phyloP scores from a whole-genome alignment of 805 yeast genomes.

The Jamesozyma spencerorum region DNA sequence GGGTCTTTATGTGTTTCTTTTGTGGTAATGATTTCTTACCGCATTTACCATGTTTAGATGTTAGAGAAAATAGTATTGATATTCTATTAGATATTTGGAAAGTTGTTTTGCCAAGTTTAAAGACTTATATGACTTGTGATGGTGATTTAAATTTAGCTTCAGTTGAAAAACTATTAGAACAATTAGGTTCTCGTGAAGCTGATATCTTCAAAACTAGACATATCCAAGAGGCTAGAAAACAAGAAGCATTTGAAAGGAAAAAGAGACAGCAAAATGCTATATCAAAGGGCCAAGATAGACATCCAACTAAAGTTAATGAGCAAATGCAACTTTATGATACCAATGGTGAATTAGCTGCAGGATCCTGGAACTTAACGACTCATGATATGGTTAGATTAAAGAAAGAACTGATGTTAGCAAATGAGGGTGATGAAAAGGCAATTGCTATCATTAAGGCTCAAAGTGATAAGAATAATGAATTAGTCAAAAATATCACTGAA shows the following conservation, averaged over 20 bases:
- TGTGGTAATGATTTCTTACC: slow-evolving; percentile 98
- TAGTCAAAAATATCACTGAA: slow-evolving; percentile 21
- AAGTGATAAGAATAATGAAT: slow-evolving; percentile 22
- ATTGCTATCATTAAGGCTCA: slow-evolving; percentile 50
- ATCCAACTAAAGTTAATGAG: slow-evolving; percentile 57
- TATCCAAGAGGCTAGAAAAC: slow-evolving; percentile 59
- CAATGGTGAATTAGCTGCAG: slow-evolving; percentile 62
- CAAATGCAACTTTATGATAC: slow-evolving; percentile 73
- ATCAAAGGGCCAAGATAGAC: slow-evolving; percentile 66
- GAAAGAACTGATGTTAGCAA: slow-evolving; percentile 56
- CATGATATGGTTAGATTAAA: slow-evolving; percentile 60
- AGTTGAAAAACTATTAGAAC: slow-evolving; percentile 61
- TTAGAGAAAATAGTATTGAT: slow-evolving; percentile 90
- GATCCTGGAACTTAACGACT: slow-evolving; percentile 55
- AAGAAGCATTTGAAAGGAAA: slow-evolving; percentile 49
- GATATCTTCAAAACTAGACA: slow-evolving; percentile 64
- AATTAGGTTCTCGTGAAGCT: slow-evolving; percentile 65
- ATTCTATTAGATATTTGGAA: slow-evolving; percentile 78
- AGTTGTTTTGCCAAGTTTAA: slow-evolving; percentile 50
- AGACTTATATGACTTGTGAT: slow-evolving; percentile 80
- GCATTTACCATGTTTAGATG: slow-evolving; percentile 88
- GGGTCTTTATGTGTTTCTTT: slow-evolving; percentile 98
- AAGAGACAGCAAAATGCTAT: slow-evolving; percentile 41
- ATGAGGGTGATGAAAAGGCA: slow-evolving; percentile 59
- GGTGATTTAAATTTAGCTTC: slow-evolving; percentile 70